Conservation (phyloP, 148 eudicot species). For the Persicaria maculosa region DNA sequence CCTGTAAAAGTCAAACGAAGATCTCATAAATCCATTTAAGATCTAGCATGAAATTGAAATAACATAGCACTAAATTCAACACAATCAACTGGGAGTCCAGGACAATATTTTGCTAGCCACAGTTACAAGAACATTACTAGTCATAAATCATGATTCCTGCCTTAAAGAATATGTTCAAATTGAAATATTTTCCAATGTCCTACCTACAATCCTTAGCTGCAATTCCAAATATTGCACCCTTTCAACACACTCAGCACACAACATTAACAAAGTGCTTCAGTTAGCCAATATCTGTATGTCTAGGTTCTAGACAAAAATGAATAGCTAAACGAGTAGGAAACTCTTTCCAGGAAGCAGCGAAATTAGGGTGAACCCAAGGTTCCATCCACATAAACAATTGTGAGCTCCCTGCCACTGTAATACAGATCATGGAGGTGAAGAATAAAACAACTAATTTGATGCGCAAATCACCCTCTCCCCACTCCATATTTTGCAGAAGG, state of each 20-base stretch:
- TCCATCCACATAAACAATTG: not conserved
- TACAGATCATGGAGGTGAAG: not conserved
- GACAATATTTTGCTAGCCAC: too few species aligned
- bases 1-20: slow-evolving; percentile 28
- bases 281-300: not conserved
- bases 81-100: not conserved
- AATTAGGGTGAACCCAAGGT: not conserved
- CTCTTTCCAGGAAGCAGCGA: not conserved
- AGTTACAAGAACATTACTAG: not conserved
- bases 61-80: not conserved
- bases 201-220: not conserved
- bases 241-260: not conserved
- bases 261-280: not conserved
- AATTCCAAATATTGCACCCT: not conserved
- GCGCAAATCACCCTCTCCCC: not conserved
- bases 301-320: not conserved
- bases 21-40: not conserved
- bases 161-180: not conserved
- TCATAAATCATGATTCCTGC: not conserved
- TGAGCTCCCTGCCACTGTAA: not conserved
- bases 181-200: not conserved
- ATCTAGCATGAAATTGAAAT: not conserved
- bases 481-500: not conserved
- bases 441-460: not conserved
- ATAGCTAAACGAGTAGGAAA: not conserved